Base-by-base conservation (phyloP, 345 rosid genomes). In the Populus deltoides region DNA sequence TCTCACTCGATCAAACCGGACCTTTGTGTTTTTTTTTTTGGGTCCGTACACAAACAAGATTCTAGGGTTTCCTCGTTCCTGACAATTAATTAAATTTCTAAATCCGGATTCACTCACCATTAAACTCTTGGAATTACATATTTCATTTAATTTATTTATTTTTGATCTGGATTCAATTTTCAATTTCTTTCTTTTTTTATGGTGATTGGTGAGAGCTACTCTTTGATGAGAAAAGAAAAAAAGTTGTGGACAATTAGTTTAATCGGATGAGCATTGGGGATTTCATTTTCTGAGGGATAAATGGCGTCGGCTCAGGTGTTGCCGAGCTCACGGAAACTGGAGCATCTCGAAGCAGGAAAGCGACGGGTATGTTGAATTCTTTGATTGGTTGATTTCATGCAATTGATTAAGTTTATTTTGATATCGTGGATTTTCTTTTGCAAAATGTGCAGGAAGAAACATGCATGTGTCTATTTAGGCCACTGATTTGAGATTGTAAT, bases 301-400 rank as follows among this genome's bases (percentile, higher is more conserved):
- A 96, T 96, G 99, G 97, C 99, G 62, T 96, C 98, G 73, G 98
- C 94, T 84, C 97, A 89, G 90, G 96, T 90, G 74, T 84, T 91
- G 85, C 91, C 92, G 57, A 84, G 81, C 74, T 86, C 96, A 5
- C 90, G 92, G 71, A 91, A 91, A 81, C 97, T 90, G 80, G 97
- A 89, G 82, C 97, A 85, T 86, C 88, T 92, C 76, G 91, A 92
- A 80, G 98, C 98, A 80, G 99, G 98, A 74, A 93, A 94, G 69
- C 92, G 97, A 49, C 91, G 93, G 99, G 99, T 93, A 84, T 39
- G 47, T 70, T 43, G 80, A 61, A 4, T 70, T 45, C 3, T 55
- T 71, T 16, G 20, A 35, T 45, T 20, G 61, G 16, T 65, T 75
- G 31, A 22, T 62, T 7, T 36, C 39, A 6, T 18, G 27, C 18